These are phyloP conservation scores for Immersiporthe knoxdaviesiana DNA, from an alignment of 2,329 filamentous ascomycete species.

Conservation along the genomic window DNA sequence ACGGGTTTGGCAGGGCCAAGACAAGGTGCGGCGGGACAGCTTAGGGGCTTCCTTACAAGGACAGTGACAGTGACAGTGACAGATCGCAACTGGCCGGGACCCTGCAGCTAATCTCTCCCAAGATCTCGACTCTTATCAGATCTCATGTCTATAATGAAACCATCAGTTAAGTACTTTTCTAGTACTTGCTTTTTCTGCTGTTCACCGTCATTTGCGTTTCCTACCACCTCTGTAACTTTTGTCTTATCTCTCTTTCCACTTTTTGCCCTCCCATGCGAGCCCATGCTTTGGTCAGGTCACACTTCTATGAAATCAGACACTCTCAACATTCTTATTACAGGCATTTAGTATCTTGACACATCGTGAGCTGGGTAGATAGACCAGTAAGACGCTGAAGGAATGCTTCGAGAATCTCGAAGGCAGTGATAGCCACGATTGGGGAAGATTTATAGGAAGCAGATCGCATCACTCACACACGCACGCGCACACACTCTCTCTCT, in stretches of 20 bases:
- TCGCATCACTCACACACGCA: no score
- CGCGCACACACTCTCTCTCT: no score
- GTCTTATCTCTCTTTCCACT: no score
- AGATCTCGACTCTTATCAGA: background rate
- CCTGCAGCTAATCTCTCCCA: background rate
- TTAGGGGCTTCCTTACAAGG: background rate
- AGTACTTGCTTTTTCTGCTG: background rate
- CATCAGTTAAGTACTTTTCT: background rate
- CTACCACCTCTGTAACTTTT: no score
- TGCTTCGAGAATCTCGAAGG: background rate
- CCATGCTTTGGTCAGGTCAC: no score
- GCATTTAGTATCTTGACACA: no score
- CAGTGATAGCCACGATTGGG: background rate
- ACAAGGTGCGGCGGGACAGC: background rate
- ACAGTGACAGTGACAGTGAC: background rate
- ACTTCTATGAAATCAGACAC: no score
- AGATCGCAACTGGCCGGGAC: background rate
- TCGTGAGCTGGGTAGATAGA: background rate
- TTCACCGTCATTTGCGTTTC: no score
- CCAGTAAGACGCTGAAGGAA: background rate
- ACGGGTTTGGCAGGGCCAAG: background rate
- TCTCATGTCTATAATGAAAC: background rate
- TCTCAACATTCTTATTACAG: no score
- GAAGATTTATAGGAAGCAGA: background rate
- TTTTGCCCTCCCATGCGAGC: no score